Evolutionary conservation across 192 early-diverging fungal species (phyloP).

Genomic region (Umbelopsis isabellina): DNA sequence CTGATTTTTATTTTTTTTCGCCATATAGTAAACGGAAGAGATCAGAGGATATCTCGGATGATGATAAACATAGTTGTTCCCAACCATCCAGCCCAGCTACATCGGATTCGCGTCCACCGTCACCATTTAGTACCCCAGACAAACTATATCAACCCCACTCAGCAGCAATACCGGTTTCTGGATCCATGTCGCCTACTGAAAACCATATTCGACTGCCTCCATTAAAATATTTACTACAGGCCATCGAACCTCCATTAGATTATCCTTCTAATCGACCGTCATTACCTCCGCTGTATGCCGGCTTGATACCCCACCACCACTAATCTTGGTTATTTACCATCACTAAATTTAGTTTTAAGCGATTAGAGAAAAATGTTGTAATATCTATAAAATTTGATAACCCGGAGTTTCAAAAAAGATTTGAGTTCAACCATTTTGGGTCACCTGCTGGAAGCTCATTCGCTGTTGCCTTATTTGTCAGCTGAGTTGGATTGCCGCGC

Average conservation of each 20-base stretch:
- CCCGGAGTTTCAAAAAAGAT: neutral
- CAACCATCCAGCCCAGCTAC: conserved; percentile 9
- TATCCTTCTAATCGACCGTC: neutral
- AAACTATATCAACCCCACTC: neutral
- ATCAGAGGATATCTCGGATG: conserved; percentile 1
- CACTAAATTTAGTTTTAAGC: too few relatives aligned
- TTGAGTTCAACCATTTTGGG: neutral
- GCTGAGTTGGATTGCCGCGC: conserved; percentile 23
- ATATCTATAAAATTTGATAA: neutral
- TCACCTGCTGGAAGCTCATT: conserved; percentile 18
- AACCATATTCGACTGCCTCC: neutral
- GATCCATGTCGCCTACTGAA: conserved; percentile 2
- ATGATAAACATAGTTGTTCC: conserved; percentile 1
- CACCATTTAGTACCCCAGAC: conserved; percentile 6
- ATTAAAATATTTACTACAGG: neutral
- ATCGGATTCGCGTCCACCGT: neutral
- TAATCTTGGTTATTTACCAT: too few relatives aligned
- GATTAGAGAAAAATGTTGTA: neutral
- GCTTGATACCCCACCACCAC: neutral
- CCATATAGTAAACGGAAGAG: neutral
- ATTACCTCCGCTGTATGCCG: neutral
- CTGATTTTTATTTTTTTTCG: neutral
- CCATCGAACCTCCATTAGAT: neutral
- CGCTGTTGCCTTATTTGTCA: conserved; percentile 24
- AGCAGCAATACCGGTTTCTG: neutral